Evolutionary conservation across 2,329 filamentous ascomycete genomes (phyloP).

Genomic region (Diaporthe batatas): DNA sequence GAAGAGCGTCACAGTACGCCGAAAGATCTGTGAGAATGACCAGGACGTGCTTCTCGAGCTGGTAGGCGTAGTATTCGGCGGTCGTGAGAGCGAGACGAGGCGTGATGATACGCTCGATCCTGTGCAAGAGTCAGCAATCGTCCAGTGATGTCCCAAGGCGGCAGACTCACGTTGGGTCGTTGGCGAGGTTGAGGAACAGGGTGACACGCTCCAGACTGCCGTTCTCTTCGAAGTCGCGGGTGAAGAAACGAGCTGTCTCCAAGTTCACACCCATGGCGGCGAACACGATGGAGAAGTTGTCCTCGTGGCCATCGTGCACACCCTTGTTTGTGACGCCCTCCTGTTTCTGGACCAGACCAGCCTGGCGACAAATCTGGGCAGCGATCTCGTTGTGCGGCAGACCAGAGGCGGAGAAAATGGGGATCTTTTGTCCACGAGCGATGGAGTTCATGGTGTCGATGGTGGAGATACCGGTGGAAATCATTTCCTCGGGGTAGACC

Average conservation of each 20-base stretch:
- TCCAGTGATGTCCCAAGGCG: not conserved
- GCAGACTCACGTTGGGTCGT: slow-evolving; percentile 89
- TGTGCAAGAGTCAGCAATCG: slow-evolving; percentile 53
- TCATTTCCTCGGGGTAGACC: slow-evolving; percentile 99
- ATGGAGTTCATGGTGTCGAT: slow-evolving; percentile 99
- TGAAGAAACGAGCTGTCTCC: slow-evolving; percentile 99
- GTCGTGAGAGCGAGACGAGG: slow-evolving; percentile 98
- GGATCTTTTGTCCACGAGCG: slow-evolving; percentile 98
- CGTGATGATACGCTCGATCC: slow-evolving; percentile 99
- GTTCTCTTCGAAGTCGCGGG: slow-evolving; percentile 98
- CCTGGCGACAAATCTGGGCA: slow-evolving; percentile 98
- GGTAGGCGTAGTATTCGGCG: slow-evolving; percentile 99
- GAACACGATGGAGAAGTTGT: slow-evolving; percentile 99
- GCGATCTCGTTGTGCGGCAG: slow-evolving; percentile 99
- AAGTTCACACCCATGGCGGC: slow-evolving; percentile 99
- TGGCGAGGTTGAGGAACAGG: slow-evolving; percentile 98
- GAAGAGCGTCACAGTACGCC: slow-evolving; percentile 97
- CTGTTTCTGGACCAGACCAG: slow-evolving; percentile 85
- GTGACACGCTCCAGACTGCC: slow-evolving; percentile 97
- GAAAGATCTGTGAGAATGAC: slow-evolving; percentile 99
- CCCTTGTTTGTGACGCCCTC: slow-evolving; percentile 85
- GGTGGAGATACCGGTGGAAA: slow-evolving; percentile 98
- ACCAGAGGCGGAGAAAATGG: slow-evolving; percentile 98
- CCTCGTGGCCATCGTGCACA: slow-evolving; percentile 95
- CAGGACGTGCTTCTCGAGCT: slow-evolving; percentile 99